Evolutionary conservation across 495 filamentous ascomycete genomes (phyloP).

Genomic region (Penicillium steckii): DNA sequence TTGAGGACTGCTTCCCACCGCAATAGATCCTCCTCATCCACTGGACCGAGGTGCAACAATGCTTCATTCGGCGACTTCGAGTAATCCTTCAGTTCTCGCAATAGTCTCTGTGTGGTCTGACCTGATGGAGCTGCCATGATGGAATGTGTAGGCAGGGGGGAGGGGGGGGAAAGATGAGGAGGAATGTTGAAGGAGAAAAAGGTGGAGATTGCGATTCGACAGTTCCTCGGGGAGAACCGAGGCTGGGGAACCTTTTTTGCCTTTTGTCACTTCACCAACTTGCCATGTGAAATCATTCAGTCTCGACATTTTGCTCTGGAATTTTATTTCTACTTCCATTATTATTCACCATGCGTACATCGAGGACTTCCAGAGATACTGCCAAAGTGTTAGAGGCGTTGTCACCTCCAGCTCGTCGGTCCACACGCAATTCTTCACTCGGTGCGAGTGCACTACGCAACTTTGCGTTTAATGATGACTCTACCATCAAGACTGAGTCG

Average conservation of each 20-base stretch:
- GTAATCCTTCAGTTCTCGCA: slow-evolving; percentile 64
- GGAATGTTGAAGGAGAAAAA: slow-evolving; percentile 8
- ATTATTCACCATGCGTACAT: slow-evolving; percentile 62
- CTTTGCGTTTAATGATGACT: slow-evolving; percentile 29
- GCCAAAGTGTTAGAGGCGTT: slow-evolving; percentile 50
- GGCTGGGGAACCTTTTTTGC: slow-evolving; percentile 17
- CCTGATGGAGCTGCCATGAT: slow-evolving; percentile 31
- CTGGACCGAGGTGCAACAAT: slow-evolving; percentile 62
- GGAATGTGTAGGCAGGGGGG: slow-evolving; percentile 7
- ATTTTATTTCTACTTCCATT: background rate
- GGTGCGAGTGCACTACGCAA: slow-evolving; percentile 25
- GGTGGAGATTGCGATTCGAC: background rate
- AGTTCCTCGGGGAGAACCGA: slow-evolving; percentile 10
- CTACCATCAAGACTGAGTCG: slow-evolving; percentile 12
- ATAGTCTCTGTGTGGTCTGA: slow-evolving; percentile 57
- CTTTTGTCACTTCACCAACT: slow-evolving; percentile 20
- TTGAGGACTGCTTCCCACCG: slow-evolving; percentile 79
- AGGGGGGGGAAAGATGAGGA: background rate
- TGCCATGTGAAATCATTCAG: background rate
- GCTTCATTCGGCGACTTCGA: slow-evolving; percentile 52
- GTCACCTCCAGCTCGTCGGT: slow-evolving; percentile 38
- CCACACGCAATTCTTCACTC: slow-evolving; percentile 36
- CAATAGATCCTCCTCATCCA: slow-evolving; percentile 67
- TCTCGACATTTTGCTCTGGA: no score
- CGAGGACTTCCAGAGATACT: slow-evolving; percentile 57